Base-by-base conservation (phyloP, 805 yeast species). In the Sugiyamaella lignohabitans region DNA sequence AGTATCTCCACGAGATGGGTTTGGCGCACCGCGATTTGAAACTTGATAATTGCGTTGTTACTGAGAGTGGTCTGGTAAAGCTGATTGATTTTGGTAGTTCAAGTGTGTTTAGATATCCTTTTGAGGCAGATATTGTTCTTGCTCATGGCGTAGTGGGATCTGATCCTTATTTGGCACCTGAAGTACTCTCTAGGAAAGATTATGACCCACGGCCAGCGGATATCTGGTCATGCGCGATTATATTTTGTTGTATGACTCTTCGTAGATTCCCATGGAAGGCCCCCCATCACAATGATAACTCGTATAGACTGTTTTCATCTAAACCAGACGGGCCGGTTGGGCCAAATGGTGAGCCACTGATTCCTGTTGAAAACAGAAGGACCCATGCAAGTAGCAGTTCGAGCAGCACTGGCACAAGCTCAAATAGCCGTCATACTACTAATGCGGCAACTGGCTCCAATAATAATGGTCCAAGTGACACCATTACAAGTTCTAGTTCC, bases 131-230 rank as follows among this genome's bases (percentile, higher is more conserved):
- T 46, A 73, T 79, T 19, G 78, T 84, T 16, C 69, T 73, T 49
- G 88, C 96, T 0, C 73, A 76, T 37, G 98, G 98, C 14, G 76
- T 91, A 19, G 95, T 91, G 10, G 98, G 98, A 14, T 84, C 95
- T 1, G 98, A 91, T 64, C 98, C 98, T 2, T 91, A 91, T 60
- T 68, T 91, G 51, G 93, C 97, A 0, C 98, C 98, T 0, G 98
- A 91, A 63, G 89, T 91, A 38, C 73, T 91, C 47, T 60, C 67
- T 18, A 67, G 68, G 45, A 53, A 59, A 36, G 64, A 64, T 19
- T 91, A 91, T 63, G 96, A 91, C 63, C 93, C 97, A 17, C 76
- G 93, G 43, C 80, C 83, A 4, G 87, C 82, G 2, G 98, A 91
- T 62, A 78, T 89, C 19, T 91, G 98, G 98, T 86, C 96, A 1